phyloP scores from a whole-genome alignment of 257 asterid species.

The Solanum chaucha region DNA sequence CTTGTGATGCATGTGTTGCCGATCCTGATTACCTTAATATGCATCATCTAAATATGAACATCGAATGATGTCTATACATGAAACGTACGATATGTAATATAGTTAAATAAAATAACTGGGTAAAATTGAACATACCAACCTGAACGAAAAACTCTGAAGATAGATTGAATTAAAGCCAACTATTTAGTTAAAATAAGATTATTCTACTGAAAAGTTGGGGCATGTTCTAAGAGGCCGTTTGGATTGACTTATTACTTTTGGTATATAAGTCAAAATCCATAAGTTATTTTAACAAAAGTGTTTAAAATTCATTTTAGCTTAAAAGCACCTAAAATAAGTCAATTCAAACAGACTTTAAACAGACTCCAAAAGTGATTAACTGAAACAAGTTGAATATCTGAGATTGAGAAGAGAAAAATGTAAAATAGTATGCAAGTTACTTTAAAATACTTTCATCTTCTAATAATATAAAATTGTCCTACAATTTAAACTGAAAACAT shows the following conservation, averaged over 20 bases:
- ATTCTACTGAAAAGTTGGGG: background rate
- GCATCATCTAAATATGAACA: rapidly evolving
- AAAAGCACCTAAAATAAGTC: background rate
- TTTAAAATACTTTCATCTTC: background rate
- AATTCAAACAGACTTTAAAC: no score
- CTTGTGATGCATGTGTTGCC: background rate
- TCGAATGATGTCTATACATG: background rate
- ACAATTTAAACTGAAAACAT: background rate
- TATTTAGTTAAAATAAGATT: no score
- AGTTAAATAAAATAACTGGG: background rate
- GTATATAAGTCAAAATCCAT: background rate
- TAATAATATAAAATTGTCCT: background rate
- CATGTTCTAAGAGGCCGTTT: background rate
- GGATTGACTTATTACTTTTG: background rate
- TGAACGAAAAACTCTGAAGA: no score
- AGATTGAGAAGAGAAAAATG: background rate
- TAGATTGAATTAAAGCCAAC: background rate
- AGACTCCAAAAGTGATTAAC: no score
- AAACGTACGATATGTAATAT: background rate
- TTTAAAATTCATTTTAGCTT: no score
- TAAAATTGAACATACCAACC: background rate
- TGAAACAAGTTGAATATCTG: no score
- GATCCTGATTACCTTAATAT: background rate
- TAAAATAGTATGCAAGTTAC: background rate
- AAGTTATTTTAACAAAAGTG: background rate